phyloP scores from a whole-genome alignment of 75 land plant species.

The Pinus tabuliformis region DNA sequence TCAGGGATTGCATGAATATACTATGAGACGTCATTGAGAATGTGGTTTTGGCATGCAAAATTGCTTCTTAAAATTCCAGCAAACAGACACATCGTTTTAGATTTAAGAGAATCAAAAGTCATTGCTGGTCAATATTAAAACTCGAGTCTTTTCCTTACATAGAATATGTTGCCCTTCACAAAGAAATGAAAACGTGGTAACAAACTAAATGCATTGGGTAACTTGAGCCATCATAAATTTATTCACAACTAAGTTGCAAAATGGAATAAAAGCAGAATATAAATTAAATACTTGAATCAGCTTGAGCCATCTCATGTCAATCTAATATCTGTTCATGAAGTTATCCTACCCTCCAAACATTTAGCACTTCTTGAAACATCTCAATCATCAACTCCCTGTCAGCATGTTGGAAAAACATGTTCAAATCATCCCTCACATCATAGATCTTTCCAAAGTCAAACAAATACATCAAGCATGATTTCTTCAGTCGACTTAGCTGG shows the following conservation, averaged over 20 bases:
- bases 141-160: too few species aligned
- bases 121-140: too few species aligned
- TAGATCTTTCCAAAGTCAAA: constrained; percentile 82
- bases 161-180: background rate
- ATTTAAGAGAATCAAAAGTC: too few species aligned
- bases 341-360: constrained; percentile 49
- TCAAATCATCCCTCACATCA: constrained; percentile 63
- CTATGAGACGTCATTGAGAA: too few species aligned
- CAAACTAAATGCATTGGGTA: background rate
- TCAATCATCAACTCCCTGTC: constrained; percentile 78
- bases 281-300: background rate
- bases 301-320: background rate
- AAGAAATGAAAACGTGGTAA: background rate
- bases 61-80: too few species aligned
- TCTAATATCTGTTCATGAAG: background rate
- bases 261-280: background rate
- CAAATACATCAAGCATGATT: constrained; percentile 69
- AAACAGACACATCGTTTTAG: too few species aligned
- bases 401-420: constrained; percentile 54
- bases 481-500: constrained; percentile 67
- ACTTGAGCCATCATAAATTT: constrained; percentile 2
- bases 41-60: too few species aligned
- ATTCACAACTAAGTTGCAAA: background rate
- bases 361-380: constrained; percentile 77
- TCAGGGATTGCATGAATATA: too few species aligned